phyloP scores from a whole-genome alignment of 257 asterid species.

The Jacaranda mimosifolia region DNA sequence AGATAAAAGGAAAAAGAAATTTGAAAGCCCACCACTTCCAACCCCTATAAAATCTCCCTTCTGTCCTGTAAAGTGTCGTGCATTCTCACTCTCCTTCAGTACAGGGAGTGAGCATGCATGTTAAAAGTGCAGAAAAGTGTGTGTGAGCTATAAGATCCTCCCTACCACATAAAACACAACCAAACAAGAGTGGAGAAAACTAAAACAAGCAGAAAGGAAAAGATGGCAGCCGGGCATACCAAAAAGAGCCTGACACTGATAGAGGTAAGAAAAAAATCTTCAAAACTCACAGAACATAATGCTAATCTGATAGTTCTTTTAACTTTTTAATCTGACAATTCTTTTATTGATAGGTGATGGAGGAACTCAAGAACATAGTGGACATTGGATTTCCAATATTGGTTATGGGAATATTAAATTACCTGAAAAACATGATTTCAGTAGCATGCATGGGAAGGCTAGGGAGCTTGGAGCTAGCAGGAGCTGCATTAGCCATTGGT shows the following conservation, averaged over 20 bases:
- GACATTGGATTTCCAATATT: constrained; percentile 75
- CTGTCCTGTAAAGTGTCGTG: constrained; percentile 34
- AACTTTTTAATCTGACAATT: constrained; percentile 33
- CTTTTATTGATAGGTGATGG: constrained; percentile 60
- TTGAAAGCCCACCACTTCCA: constrained; percentile 46
- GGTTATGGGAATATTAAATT: constrained; percentile 74
- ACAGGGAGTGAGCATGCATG: constrained; percentile 47
- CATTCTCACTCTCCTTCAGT: constrained; percentile 40
- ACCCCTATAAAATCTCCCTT: constrained; percentile 59
- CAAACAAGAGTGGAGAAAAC: constrained; percentile 43
- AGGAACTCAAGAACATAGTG: constrained; percentile 73
- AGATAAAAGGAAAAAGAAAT: constrained; percentile 35
- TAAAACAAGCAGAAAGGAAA: constrained; percentile 43
- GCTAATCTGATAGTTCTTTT: constrained; percentile 8
- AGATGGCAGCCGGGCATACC: constrained; percentile 62
- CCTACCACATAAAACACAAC: constrained; percentile 44
- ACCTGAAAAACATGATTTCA: constrained; percentile 87
- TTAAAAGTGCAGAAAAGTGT: constrained; percentile 34
- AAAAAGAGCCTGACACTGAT: constrained; percentile 57
- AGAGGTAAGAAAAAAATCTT: constrained; percentile 67
- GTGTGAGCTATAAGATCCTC: constrained; percentile 29
- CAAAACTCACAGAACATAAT: constrained; percentile 34
- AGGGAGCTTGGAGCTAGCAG: constrained; percentile 91
- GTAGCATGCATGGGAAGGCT: constrained; percentile 92
- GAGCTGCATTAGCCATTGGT: constrained; percentile 96